Evolutionary conservation across 805 yeast genomes (phyloP).

Genomic region (Candida manassasensis): DNA sequence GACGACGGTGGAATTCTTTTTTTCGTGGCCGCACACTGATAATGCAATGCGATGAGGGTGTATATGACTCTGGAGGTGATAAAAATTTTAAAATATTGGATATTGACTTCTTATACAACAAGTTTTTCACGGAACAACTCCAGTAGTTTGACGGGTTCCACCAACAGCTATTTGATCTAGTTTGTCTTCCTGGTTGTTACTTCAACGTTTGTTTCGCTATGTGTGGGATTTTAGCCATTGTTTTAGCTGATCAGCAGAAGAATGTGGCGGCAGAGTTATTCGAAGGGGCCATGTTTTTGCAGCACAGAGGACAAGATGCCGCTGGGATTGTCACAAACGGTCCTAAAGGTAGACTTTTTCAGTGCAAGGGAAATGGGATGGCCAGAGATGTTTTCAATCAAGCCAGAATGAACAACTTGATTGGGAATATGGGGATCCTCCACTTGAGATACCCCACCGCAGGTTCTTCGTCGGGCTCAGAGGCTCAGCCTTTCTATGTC

Average conservation of each 20-base stretch:
- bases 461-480: conserved; percentile 90
- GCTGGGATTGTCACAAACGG: conserved; percentile 99
- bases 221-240: conserved; percentile 95
- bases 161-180: too few species aligned
- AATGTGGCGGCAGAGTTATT: conserved; percentile 85
- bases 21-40: conserved; percentile 1
- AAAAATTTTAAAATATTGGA: neutral
- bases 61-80: conserved; percentile 1
- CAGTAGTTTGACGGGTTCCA: too few species aligned
- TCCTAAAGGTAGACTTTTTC: conserved; percentile 85
- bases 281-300: conserved; percentile 89
- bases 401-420: conserved; percentile 67
- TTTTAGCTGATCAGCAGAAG: conserved; percentile 66
- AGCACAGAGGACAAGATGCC: conserved; percentile 98
- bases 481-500: conserved; percentile 98
- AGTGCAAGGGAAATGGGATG: conserved; percentile 98
- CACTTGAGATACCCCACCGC: conserved; percentile 97
- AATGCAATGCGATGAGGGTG: conserved; percentile 3
- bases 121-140: too few species aligned
- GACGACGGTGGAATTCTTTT: too few species aligned
- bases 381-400: conserved; percentile 95
- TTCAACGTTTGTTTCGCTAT: conserved; percentile 29
- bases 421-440: conserved; percentile 93
- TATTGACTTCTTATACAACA: neutral
- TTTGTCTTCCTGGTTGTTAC: too few species aligned